Conservation (phyloP, 2,329 filamentous ascomycete species). For the Beauveria asiatica region DNA sequence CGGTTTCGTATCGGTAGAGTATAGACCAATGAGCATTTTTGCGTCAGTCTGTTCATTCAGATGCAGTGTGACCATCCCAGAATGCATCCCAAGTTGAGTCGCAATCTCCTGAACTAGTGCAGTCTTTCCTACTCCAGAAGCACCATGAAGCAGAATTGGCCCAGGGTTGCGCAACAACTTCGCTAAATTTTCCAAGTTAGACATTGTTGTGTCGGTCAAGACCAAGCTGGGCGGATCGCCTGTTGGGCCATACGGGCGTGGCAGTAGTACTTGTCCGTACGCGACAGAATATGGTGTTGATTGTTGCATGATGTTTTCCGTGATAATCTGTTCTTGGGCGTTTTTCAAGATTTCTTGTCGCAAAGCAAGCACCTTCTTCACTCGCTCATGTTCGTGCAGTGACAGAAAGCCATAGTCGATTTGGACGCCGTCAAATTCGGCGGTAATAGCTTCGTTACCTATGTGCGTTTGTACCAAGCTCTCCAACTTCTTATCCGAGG, state of each 20-base stretch:
- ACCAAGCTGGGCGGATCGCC: constrained; percentile 46
- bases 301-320: constrained; percentile 22
- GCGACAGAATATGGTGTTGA: constrained; percentile 55
- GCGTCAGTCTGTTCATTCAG: constrained; percentile 97
- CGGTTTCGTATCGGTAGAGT: constrained; percentile 78
- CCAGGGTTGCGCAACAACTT: constrained; percentile 55
- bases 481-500: constrained; percentile 71
- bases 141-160: constrained; percentile 73
- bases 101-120: constrained; percentile 76
- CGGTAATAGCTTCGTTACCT: constrained; percentile 52
- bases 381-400: constrained; percentile 48
- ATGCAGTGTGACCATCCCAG: constrained; percentile 85
- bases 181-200: constrained; percentile 65
- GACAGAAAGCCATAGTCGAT: constrained; percentile 73
- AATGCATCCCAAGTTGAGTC: constrained; percentile 66
- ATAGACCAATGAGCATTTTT: constrained; percentile 90
- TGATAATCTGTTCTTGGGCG: background rate
- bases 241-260: constrained; percentile 46
- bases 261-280: constrained; percentile 60
- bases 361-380: constrained; percentile 35
- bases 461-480: constrained; percentile 60
- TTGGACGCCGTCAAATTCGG: constrained; percentile 63
- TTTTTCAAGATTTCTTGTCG: constrained; percentile 28
- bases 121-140: constrained; percentile 86
- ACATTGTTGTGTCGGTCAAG: constrained; percentile 61